Conservation (phyloP, 306 rosid genomes). For the Cicer chorassanicum region DNA sequence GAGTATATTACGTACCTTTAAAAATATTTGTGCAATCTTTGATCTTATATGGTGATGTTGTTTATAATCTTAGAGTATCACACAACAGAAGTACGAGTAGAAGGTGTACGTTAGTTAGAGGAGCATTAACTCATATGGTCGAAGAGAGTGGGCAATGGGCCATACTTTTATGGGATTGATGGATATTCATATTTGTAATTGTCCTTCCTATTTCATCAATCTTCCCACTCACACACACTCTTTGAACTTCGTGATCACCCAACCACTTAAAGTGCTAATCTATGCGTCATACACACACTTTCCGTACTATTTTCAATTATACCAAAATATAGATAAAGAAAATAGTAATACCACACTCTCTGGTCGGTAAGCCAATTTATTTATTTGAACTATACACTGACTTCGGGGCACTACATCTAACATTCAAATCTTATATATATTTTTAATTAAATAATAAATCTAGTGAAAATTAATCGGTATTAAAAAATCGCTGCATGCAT, state of each 20-base stretch:
- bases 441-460: neutral
- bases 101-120: neutral
- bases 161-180: slow-evolving; percentile 29
- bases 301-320: slow-evolving; percentile 26
- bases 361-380: slow-evolving; percentile 10
- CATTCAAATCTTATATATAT: neutral
- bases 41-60: too few species aligned
- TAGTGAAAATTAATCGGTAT: neutral
- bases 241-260: slow-evolving; percentile 29
- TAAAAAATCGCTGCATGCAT: slow-evolving; percentile 16
- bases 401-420: neutral
- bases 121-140: neutral
- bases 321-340: slow-evolving; percentile 21
- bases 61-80: neutral
- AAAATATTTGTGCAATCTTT: too few species aligned
- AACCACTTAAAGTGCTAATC: slow-evolving; percentile 36
- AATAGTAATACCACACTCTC: neutral
- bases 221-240: slow-evolving; percentile 26
- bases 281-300: slow-evolving; percentile 37
- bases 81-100: slow-evolving; percentile 22
- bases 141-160: slow-evolving; percentile 32
- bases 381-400: neutral
- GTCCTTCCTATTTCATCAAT: neutral
- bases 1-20: too few species aligned
- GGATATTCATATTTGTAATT: neutral